Conservation (phyloP, 2,329 filamentous ascomycete species). For the Aspergillus texensis region DNA sequence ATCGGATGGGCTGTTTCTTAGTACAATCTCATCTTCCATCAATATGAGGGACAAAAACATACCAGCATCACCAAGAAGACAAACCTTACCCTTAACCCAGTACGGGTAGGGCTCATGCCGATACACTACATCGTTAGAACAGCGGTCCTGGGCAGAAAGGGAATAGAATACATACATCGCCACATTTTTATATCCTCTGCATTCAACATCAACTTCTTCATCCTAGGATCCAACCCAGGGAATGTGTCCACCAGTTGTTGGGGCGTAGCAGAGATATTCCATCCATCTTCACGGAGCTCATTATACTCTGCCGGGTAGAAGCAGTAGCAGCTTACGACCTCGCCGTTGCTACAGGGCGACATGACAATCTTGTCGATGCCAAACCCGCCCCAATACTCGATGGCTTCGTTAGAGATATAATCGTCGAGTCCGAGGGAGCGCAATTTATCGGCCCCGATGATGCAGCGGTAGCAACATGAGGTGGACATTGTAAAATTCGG, state of each 20-base stretch:
- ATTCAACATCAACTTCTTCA: constrained; percentile 26
- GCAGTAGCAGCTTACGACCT: constrained; percentile 44
- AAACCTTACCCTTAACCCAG: constrained; percentile 32
- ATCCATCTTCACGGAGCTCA: constrained; percentile 27
- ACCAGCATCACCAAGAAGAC: constrained; percentile 35
- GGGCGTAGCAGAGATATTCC: constrained; percentile 25
- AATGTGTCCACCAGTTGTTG: constrained; percentile 29
- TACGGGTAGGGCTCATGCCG: constrained; percentile 31
- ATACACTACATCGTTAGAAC: constrained; percentile 20
- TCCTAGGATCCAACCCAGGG: constrained; percentile 23
- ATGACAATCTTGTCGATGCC: constrained; percentile 46
- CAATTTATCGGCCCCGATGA: constrained; percentile 28
- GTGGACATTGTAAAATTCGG: constrained; percentile 38
- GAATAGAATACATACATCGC: constrained; percentile 18
- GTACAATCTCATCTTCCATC: neutral
- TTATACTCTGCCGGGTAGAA: constrained; percentile 34
- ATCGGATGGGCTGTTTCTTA: constrained; percentile 31
- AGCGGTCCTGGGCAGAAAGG: neutral
- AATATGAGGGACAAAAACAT: neutral
- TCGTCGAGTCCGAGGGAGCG: constrained; percentile 30
- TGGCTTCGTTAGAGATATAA: constrained; percentile 36
- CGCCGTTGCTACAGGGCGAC: constrained; percentile 41
- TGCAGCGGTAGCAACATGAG: constrained; percentile 39
- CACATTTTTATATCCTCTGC: constrained; percentile 31
- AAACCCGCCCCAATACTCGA: constrained; percentile 39